phyloP scores from a whole-genome alignment of 768 basidiomycete species.

The Artomyces pyxidatus region DNA sequence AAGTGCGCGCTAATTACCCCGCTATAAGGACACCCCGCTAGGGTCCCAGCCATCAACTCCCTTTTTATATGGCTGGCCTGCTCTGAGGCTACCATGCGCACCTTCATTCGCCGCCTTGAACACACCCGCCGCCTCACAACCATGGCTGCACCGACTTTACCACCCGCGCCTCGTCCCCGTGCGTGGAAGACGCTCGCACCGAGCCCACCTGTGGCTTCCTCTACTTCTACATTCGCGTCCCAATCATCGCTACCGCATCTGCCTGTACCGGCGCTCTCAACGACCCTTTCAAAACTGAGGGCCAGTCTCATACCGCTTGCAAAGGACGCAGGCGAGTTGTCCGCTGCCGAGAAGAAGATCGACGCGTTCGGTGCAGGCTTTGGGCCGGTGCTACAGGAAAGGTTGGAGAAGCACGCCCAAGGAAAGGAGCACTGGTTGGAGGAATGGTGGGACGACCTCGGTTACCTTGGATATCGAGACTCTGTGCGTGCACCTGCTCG shows the following conservation, averaged over 20 bases:
- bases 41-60: not conserved
- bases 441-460: constrained; percentile 89
- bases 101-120: not conserved
- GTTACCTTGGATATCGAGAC: constrained; percentile 80
- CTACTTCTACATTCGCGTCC: constrained; percentile 53
- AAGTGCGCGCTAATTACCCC: not conserved
- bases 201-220: constrained; percentile 29
- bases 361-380: constrained; percentile 47
- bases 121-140: not conserved
- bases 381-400: constrained; percentile 48
- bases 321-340: constrained; percentile 50
- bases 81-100: not conserved
- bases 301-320: constrained; percentile 69
- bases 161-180: constrained; percentile 30
- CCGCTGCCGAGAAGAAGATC: constrained; percentile 50
- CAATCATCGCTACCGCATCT: constrained; percentile 61
- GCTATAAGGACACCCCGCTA: not conserved
- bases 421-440: constrained; percentile 76
- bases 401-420: constrained; percentile 47
- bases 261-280: constrained; percentile 62
- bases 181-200: constrained; percentile 74
- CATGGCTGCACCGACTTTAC: constrained; percentile 4
- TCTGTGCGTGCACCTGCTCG: constrained; percentile 42
- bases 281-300: constrained; percentile 64
- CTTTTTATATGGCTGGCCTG: not conserved